Conservation (phyloP, 345 rosid genomes). For the Salix arbutifolia region DNA sequence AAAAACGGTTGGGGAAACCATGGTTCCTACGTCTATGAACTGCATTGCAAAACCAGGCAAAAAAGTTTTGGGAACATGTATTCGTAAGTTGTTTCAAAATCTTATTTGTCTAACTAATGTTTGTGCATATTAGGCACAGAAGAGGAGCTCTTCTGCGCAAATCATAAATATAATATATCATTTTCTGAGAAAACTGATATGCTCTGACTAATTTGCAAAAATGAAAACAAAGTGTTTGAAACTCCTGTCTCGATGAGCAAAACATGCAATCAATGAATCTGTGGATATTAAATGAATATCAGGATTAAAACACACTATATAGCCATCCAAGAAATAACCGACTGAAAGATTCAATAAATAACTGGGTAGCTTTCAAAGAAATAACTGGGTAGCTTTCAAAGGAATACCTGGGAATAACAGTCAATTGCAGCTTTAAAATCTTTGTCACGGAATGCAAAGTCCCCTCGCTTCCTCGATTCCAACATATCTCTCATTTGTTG, state of each 20-base stretch:
- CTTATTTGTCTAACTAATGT: neutral
- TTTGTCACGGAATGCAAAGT: constrained; percentile 86
- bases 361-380: neutral
- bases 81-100: neutral
- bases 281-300: neutral
- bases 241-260: neutral
- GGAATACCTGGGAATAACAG: constrained; percentile 83
- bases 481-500: constrained; percentile 97
- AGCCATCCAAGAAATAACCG: neutral
- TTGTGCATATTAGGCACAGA: neutral
- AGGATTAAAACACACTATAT: too few species aligned
- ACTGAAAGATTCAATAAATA: neutral
- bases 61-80: neutral
- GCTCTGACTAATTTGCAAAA: neutral
- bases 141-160: neutral
- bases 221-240: neutral
- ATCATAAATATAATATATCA: neutral
- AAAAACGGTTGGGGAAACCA: constrained; percentile 89
- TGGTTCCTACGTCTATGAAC: constrained; percentile 84
- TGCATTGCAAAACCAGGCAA: constrained; percentile 25
- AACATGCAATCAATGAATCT: neutral
- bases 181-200: neutral
- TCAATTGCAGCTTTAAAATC: constrained; percentile 89
- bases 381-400: constrained; percentile 46
- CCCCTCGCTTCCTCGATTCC: constrained; percentile 91